Base-by-base conservation (phyloP, 2,329 filamentous ascomycete genomes). In the Aspergillaceae sp. region DNA sequence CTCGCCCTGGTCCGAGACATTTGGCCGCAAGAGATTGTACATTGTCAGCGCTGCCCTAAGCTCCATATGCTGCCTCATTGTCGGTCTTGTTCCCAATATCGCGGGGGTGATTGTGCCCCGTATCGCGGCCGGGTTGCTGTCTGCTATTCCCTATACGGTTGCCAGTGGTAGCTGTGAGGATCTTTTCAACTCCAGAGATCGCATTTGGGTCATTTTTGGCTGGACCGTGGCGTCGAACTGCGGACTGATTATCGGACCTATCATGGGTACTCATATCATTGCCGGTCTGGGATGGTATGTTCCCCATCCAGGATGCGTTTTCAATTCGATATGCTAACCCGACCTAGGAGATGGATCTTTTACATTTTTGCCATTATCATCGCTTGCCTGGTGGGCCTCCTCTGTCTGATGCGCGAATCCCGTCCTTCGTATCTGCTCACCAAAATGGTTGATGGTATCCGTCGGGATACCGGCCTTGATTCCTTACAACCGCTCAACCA, bases 151-250 rank as follows among this genome's bases (percentile, higher is more conserved):
- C 2, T 66, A 71, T 0, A 69, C 72, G 26, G 70, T 76, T 4
- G 67, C 71, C 6, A 65, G 69, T 0, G 73, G 74, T 1, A 73
- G 69, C 42, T 65, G 76, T 30, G 74, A 77, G 48, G 73, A 77
- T 49, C 67, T 77, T 56, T 75, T 68, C 59, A 68, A 74, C 46
- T 62, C 65, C 2, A 61, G 63, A 45, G 61, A 60, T n/a, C 63
- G 74, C 9, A 67, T 75, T 5, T 75, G 71, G 71, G 55, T 71
- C 9, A 62, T 76, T 6, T 70, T 69, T 45, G 54, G 66, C 5
- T 76, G 73, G 73, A 66, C 68, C 29, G 58, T 65, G 26, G 63
- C 63, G 6, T 65, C 70, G 1, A 73, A 70, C 2, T 52, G 71
- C 4, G 74, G 70, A 0, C 50, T 75, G 7, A 62, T 67, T 4